Percentiles rank a stretch among this genome's conserved stretches.
Conservation (phyloP, 495 filamentous ascomycete genomes). For the Neurospora cerealis region DNA sequence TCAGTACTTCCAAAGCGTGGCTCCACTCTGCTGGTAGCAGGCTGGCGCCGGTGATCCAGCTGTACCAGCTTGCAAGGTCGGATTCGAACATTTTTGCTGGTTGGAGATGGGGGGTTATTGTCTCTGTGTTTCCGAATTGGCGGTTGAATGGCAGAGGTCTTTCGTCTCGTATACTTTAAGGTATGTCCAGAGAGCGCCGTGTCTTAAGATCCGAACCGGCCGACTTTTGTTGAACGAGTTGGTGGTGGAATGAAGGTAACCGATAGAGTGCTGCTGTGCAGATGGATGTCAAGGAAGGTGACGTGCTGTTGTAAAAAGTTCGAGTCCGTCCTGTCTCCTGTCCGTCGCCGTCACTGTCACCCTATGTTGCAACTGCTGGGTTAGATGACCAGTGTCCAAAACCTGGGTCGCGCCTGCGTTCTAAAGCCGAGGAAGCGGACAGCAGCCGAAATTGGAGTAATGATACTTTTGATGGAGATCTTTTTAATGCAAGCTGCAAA, state of each 20-base stretch:
- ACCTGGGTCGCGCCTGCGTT: neutral
- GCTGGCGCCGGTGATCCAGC: conserved; percentile 14
- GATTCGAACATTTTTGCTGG: conserved; percentile 3
- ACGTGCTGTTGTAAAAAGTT: neutral
- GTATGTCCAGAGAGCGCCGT: neutral
- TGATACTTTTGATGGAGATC: neutral
- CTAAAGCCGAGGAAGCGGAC: neutral
- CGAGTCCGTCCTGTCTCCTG: neutral
- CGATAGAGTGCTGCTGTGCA: neutral
- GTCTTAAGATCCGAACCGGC: neutral
- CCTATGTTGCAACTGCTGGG: neutral
- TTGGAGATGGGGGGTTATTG: neutral
- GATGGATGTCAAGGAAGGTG: neutral
- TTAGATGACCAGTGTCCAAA: neutral
- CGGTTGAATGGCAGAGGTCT: neutral
- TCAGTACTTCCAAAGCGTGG: conserved; percentile 11
- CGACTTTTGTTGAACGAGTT: neutral
- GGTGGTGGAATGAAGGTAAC: neutral
- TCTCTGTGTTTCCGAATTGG: neutral
- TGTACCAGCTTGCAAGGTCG: conserved; percentile 4
- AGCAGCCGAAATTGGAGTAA: neutral
- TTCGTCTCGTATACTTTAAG: neutral
- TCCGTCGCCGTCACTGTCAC: neutral
- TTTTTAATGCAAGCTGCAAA: neutral
- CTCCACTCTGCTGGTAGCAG: conserved; percentile 12